These are phyloP conservation scores for Trichoderma koningiopsis DNA, from an alignment of 2,329 filamentous ascomycete genomes.

Conservation along the genomic window DNA sequence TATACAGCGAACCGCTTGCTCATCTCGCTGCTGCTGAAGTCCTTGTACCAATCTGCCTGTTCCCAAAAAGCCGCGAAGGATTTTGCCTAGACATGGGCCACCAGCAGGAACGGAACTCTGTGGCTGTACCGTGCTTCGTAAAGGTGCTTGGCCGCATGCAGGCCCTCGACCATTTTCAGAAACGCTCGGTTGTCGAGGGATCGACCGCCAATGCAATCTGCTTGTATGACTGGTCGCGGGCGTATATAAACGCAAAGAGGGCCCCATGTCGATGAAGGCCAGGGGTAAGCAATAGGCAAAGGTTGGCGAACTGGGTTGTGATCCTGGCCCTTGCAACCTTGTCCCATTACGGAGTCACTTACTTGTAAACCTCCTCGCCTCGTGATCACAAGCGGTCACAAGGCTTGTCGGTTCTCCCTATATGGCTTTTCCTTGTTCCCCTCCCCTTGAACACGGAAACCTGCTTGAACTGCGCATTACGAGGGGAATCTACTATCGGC, in stretches of 20 bases:
- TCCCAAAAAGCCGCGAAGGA: background rate
- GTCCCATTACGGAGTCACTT: conserved; percentile 8
- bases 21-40: background rate
- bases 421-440: background rate
- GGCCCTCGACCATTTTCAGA: conserved; percentile 3
- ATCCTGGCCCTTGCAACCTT: conserved; percentile 19
- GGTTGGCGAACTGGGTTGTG: conserved; percentile 4
- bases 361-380: conserved; percentile 13
- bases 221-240: conserved; percentile 21
- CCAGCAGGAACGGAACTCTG: background rate
- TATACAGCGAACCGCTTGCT: background rate
- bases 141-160: conserved; percentile 6
- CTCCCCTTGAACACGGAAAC: background rate
- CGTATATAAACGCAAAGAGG: conserved; percentile 10
- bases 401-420: conserved; percentile 14
- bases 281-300: conserved; percentile 16
- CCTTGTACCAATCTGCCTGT: background rate
- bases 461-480: background rate
- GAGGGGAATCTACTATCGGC: conserved; percentile 1
- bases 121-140: background rate
- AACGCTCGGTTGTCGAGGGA: conserved; percentile 15
- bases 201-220: conserved; percentile 25
- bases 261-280: conserved; percentile 8
- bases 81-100: background rate
- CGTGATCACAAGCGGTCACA: conserved; percentile 25